These are phyloP conservation scores for Claviceps humidiphila DNA, from an alignment of 2,329 filamentous ascomycete species.

Conservation along the genomic window DNA sequence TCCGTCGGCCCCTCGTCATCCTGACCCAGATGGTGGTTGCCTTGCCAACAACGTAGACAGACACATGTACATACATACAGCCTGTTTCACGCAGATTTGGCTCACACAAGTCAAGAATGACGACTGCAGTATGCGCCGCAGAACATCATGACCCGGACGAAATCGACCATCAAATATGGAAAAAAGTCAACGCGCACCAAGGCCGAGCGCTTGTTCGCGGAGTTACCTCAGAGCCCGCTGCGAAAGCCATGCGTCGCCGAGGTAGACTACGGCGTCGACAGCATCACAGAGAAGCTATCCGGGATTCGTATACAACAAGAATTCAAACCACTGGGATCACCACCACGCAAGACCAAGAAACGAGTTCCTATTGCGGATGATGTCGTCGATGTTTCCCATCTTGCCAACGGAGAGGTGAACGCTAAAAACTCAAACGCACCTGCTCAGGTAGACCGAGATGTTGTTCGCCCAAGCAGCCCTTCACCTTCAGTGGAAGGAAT, in stretches of 20 bases:
- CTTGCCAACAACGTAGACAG: constrained; percentile 4
- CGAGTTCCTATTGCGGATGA: constrained; percentile 4
- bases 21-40: constrained; percentile 3
- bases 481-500: neutral
- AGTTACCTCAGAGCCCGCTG: constrained; percentile 37
- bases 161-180: constrained; percentile 35
- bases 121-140: neutral
- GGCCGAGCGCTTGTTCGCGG: constrained; percentile 35
- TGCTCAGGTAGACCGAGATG: neutral
- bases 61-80: too few species aligned
- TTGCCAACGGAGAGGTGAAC: neutral
- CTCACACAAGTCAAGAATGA: neutral
- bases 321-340: constrained; percentile 3
- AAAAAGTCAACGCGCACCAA: constrained; percentile 33
- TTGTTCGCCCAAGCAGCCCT: neutral
- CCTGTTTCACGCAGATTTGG: neutral
- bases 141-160: constrained; percentile 31
- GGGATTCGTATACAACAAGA: constrained; percentile 16
- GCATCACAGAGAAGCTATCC: constrained; percentile 23
- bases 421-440: too few species aligned
- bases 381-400: neutral
- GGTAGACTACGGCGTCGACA: constrained; percentile 16
- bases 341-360: constrained; percentile 9
- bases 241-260: constrained; percentile 15
- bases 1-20: neutral